Evolutionary conservation across 2,329 filamentous ascomycete genomes (phyloP).

Genomic region (Alternaria ethzedia): DNA sequence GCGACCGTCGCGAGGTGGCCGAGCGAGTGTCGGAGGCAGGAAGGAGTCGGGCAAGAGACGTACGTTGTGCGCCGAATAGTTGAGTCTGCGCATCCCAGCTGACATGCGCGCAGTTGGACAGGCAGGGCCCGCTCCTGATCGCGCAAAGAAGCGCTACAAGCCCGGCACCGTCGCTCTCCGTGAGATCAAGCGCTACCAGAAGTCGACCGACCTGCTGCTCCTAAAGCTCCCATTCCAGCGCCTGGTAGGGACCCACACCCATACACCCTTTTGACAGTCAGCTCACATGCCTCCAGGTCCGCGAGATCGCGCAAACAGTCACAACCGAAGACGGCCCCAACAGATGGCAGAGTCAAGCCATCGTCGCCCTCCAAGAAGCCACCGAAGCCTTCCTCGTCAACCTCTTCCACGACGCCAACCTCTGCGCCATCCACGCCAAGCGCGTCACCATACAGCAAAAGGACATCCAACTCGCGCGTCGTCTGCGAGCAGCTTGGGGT

Average conservation of each 20-base stretch:
- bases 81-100: not conserved
- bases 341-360: constrained; percentile 93
- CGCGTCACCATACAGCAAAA: constrained; percentile 98
- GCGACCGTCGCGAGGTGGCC: constrained; percentile 41
- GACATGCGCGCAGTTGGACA: constrained; percentile 31
- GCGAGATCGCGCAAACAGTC: constrained; percentile 69
- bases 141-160: constrained; percentile 53
- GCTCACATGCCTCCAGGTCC: constrained; percentile 67
- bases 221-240: constrained; percentile 98
- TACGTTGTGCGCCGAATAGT: constrained; percentile 10
- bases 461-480: constrained; percentile 95
- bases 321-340: constrained; percentile 74
- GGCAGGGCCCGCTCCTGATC: constrained; percentile 41
- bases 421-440: constrained; percentile 99
- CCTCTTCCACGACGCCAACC: constrained; percentile 97
- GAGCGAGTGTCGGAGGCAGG: constrained; percentile 22
- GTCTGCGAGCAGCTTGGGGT: constrained; percentile 79
- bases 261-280: not conserved
- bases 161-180: constrained; percentile 88
- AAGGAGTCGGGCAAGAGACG: constrained; percentile 28
- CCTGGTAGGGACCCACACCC: constrained; percentile 60
- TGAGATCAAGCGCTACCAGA: constrained; percentile 99
- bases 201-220: constrained; percentile 94
- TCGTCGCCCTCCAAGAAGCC: constrained; percentile 96
- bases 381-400: constrained; percentile 99